These are phyloP conservation scores for Cytospora piceae DNA, from an alignment of 2,329 filamentous ascomycete species.

Conservation along the genomic window DNA sequence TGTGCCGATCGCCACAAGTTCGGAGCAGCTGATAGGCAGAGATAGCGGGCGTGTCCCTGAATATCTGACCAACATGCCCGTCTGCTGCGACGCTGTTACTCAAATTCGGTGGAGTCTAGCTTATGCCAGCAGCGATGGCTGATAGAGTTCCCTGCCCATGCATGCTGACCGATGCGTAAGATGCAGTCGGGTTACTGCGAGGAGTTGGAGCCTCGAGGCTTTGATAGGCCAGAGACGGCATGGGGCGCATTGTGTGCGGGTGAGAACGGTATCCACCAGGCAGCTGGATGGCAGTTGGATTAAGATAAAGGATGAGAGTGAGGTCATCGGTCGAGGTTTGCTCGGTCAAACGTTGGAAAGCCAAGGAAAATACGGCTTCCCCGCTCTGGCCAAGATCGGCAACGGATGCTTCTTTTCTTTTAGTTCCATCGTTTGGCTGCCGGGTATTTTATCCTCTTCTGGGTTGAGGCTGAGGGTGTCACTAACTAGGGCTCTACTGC, in stretches of 20 bases:
- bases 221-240: constrained; percentile 26
- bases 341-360: constrained; percentile 21
- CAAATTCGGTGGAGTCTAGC: constrained; percentile 16
- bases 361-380: constrained; percentile 28
- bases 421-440: not conserved
- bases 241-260: constrained; percentile 12
- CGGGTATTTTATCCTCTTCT: constrained; percentile 13
- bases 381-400: constrained; percentile 25
- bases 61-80: constrained; percentile 23
- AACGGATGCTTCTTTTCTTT: constrained; percentile 5
- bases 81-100: constrained; percentile 15
- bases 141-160: constrained; percentile 3
- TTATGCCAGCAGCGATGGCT: not conserved
- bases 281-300: not conserved
- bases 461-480: not conserved
- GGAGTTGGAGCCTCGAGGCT: constrained; percentile 7
- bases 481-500: too few species aligned
- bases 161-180: constrained; percentile 18
- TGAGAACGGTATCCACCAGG: constrained; percentile 4
- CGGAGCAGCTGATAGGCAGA: constrained; percentile 13
- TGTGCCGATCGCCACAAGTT: constrained; percentile 7
- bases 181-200: constrained; percentile 10
- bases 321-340: constrained; percentile 14
- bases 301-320: not conserved
- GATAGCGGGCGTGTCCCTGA: constrained; percentile 18